Percentiles rank a stretch among this genome's conserved stretches.
These are phyloP conservation scores for Rhodocollybia butyracea DNA, from an alignment of 768 basidiomycete species.

Conservation along the genomic window DNA sequence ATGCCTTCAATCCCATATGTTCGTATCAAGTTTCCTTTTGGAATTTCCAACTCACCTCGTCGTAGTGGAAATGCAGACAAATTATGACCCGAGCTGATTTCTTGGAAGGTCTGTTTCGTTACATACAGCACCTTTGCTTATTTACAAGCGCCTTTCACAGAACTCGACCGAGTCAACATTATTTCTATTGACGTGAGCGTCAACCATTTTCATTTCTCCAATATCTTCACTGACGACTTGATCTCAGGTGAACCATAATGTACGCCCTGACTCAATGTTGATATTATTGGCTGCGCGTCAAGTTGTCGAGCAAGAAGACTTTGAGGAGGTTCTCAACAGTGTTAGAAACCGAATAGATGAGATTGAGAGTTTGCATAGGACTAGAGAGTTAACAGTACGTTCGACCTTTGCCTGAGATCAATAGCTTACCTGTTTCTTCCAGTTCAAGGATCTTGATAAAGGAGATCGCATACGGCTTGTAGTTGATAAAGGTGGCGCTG, in stretches of 20 bases:
- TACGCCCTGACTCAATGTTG: slow-evolving; percentile 78
- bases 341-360: slow-evolving; percentile 79
- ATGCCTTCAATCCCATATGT: slow-evolving; percentile 67
- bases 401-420: not conserved
- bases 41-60: slow-evolving; percentile 5
- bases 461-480: slow-evolving; percentile 20
- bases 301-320: slow-evolving; percentile 71
- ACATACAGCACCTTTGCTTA: not conserved
- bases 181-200: slow-evolving; percentile 72
- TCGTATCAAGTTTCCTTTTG: slow-evolving; percentile 8
- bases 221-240: slow-evolving; percentile 3
- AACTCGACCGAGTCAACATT: slow-evolving; percentile 67
- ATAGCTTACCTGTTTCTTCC: slow-evolving; percentile 1
- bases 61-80: slow-evolving; percentile 64
- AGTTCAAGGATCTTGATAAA: slow-evolving; percentile 40
- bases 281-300: slow-evolving; percentile 70
- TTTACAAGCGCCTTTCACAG: slow-evolving; percentile 22
- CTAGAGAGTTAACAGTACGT: slow-evolving; percentile 69
- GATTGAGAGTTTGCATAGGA: slow-evolving; percentile 82
- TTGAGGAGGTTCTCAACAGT: slow-evolving; percentile 71
- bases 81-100: slow-evolving; percentile 87
- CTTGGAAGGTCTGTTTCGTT: slow-evolving; percentile 53
- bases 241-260: slow-evolving; percentile 64
- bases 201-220: not conserved
- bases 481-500: slow-evolving; percentile 34